These are phyloP conservation scores for Macrophomina pseudophaseolina DNA, from an alignment of 2,329 filamentous ascomycete species.

Conservation along the genomic window DNA sequence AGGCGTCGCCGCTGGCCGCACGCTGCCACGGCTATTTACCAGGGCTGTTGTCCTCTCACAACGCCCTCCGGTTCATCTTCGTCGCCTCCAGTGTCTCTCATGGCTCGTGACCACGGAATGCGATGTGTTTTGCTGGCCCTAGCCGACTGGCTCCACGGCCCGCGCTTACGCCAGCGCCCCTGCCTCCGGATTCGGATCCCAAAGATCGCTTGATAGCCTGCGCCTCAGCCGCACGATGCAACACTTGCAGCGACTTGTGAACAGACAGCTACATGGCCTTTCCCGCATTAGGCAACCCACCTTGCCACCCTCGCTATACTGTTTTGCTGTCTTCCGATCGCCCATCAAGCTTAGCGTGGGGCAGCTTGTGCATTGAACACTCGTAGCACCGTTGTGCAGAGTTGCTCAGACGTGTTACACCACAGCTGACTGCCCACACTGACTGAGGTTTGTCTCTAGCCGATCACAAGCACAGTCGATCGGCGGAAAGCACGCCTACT, in stretches of 20 bases:
- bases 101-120: not conserved
- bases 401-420: not conserved
- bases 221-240: slow-evolving; percentile 22
- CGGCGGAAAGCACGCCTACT: not conserved
- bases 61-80: slow-evolving; percentile 3
- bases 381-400: not conserved
- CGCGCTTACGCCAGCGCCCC: slow-evolving; percentile 13
- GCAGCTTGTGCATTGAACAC: not conserved
- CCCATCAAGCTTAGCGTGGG: not conserved
- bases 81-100: not conserved
- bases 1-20: not conserved
- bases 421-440: not conserved
- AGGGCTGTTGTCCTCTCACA: not conserved
- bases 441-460: not conserved
- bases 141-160: slow-evolving; percentile 14
- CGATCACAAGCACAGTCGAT: not conserved
- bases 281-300: not conserved
- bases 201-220: slow-evolving; percentile 3
- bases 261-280: not conserved
- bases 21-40: slow-evolving; percentile 14
- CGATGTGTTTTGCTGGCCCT: not conserved
- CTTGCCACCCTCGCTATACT: not conserved
- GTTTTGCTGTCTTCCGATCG: not conserved
- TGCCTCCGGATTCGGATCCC: slow-evolving; percentile 8
- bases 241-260: not conserved